Conservation (phyloP, 2,329 filamentous ascomycete species). For the Alternaria tenuissima region DNA sequence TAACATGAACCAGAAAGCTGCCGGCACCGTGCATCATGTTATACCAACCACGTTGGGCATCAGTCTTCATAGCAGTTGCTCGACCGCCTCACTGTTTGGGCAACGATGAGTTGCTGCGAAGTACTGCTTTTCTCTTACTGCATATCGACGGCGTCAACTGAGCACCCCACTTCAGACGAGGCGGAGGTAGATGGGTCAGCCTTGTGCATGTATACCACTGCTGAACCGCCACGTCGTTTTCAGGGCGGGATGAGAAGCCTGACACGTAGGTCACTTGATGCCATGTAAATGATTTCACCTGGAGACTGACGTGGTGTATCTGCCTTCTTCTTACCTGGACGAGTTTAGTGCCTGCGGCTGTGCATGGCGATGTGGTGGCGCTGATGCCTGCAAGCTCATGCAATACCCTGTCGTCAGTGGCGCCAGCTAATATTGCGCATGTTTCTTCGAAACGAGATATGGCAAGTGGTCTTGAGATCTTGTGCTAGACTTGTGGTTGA, state of each 20-base stretch:
- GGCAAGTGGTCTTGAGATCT: not conserved
- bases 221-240: not conserved
- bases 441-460: not conserved
- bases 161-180: not conserved
- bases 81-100: not conserved
- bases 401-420: not conserved
- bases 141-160: not conserved
- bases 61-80: not conserved
- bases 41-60: not conserved
- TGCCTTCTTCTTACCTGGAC: not conserved
- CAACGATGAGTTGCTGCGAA: not conserved
- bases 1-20: not conserved
- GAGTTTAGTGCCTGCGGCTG: not conserved
- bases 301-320: not conserved
- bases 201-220: not conserved
- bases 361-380: slow-evolving; percentile 1
- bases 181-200: not conserved
- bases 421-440: not conserved
- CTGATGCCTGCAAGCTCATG: not conserved
- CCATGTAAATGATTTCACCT: not conserved
- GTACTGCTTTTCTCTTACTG: not conserved
- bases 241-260: not conserved
- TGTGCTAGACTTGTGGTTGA: not conserved
- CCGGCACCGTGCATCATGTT: not conserved
- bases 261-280: not conserved